Base-by-base conservation (phyloP, 2,329 filamentous ascomycete genomes). In the Nemania sp. region DNA sequence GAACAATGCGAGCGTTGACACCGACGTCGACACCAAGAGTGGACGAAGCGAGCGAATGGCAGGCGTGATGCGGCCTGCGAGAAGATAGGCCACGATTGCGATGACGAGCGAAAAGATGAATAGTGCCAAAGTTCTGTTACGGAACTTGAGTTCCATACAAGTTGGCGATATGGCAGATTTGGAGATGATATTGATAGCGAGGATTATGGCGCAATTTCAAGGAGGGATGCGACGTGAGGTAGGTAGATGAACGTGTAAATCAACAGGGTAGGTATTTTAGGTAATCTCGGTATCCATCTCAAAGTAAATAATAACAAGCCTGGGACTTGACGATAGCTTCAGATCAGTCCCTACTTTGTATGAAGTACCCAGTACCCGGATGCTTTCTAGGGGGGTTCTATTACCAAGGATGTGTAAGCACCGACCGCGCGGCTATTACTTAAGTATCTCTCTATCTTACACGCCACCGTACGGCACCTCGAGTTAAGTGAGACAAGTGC, bases 381-480 rank as follows among this genome's bases (percentile, higher is more conserved):
- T 29, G 25, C 3, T 29, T 29, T 29, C 25, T 29, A 29, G 25
- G 34, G 7, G 13, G 34, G 7, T 35, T 35, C 60, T 60, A 72
- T 73, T 72, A 72, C 65, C 55, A 73, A 73, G 52, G 40, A 72
- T 73, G 43, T 67, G 71, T 72, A 67, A 73, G 70, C 70, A 66
- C 32, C 29, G 34, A 37, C 29, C 25, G 25, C 25, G 25, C 25
- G 25, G 25, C 25, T 29, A 18, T 9, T 18, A 34, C 10, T 7
- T 39, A 39, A 3, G 11, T 39, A 39, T 39, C 35, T 29, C 25
- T 29, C 25, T 3, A 29, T 29, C 25, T 29, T n/a, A n/a, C n/a
- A n/a, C n/a, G n/a, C n/a, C n/a, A n/a, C n/a, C n/a, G n/a, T n/a
- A n/a, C n/a, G n/a, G n/a, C n/a, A n/a, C n/a, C n/a, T n/a, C n/a